These are phyloP conservation scores for Hypoxylon intermedium DNA, from an alignment of 495 filamentous ascomycete genomes.

Conservation along the genomic window DNA sequence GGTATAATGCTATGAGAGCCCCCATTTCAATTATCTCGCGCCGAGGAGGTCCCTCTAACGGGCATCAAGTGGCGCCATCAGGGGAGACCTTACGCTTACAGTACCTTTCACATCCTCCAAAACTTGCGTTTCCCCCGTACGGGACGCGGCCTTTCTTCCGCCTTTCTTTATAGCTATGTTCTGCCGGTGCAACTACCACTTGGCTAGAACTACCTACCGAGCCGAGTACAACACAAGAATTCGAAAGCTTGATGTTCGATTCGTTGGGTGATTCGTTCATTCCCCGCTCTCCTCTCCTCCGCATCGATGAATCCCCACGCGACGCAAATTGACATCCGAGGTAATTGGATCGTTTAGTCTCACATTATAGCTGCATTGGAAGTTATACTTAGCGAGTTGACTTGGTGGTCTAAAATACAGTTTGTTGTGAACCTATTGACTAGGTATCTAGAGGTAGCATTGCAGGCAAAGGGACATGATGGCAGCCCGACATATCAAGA, in stretches of 20 bases:
- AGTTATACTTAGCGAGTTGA: too few relatives aligned
- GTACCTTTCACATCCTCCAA: too few relatives aligned
- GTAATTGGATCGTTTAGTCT: conserved; percentile 12
- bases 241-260: conserved; percentile 10
- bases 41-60: too few relatives aligned
- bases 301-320: conserved; percentile 19
- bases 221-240: conserved; percentile 9
- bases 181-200: neutral
- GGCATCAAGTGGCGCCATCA: too few relatives aligned
- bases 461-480: conserved; percentile 14
- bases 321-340: conserved; percentile 20
- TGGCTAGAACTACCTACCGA: neutral
- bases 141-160: neutral
- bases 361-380: neutral
- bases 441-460: neutral
- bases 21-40: too few relatives aligned
- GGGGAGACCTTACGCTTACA: too few relatives aligned
- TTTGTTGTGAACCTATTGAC: neutral
- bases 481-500: conserved; percentile 38
- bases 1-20: too few relatives aligned
- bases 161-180: neutral
- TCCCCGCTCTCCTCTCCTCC: conserved; percentile 26
- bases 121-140: neutral
- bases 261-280: conserved; percentile 23
- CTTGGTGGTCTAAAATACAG: too few relatives aligned